Base-by-base conservation (phyloP, 805 yeast genomes). In the Schwanniomyces pseudopolymorphus region DNA sequence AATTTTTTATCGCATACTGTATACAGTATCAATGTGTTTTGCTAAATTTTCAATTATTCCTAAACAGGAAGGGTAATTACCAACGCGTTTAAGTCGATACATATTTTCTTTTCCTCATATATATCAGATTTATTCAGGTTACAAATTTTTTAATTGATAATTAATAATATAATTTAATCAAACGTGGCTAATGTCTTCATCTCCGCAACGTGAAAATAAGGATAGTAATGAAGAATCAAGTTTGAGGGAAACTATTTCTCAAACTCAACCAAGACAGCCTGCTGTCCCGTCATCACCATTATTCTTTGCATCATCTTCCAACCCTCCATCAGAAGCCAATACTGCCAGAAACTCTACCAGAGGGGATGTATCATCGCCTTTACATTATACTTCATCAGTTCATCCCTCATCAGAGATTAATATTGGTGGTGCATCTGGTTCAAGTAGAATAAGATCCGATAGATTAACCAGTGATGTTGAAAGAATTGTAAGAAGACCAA, bases 211-310 rank as follows among this genome's bases (percentile, higher is more conserved):
- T 63, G 67, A 42, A 52, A 60, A 26, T 60, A 61, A 51, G 28
- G 66, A 64, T 43, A 56, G 61, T 26, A 60, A 63, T 26, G 56
- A 58, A 21, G 61, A 59, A 21, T 60, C 70, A 3, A 47, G 53
- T 33, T 42, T 55, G 42, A 57, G 61, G 38, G 67, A 64, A 9
- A 58, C 75, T 5, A 68, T 69, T 42, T 62, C 69, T 2, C 67
- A 64, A 45, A 53, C 67, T 24, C 79, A 60, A 61, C 58, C 63
- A 47, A 77, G 60, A 61, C 62, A 60, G 16, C 67, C 66, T 13
- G 60, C 59, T 0, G 80, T 77, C 33, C 82, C 84, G 4, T 78
- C 83, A 14, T 80, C 84, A 24, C 84, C 84, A 19, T 70, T 80
- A 50, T 78, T 79, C 47, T 72, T 79, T 58, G 77, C 76, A 28